phyloP scores from a whole-genome alignment of 208 protist genomes.

The Trypanosoma conorhini region DNA sequence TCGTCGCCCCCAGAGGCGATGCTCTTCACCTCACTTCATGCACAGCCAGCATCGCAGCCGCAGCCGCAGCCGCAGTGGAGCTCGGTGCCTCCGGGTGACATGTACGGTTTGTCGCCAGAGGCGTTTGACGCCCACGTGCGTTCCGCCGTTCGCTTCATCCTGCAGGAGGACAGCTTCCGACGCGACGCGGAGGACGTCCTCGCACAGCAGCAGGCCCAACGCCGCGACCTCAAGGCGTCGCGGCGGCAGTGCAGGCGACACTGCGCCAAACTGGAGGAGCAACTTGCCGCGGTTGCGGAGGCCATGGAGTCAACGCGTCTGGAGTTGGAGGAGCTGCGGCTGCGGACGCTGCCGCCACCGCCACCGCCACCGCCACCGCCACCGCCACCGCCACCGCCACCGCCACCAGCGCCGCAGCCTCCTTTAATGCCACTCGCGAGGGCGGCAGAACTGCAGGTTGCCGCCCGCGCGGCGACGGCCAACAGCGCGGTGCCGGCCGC shows the following conservation, averaged over 20 bases:
- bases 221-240: conserved; percentile 29
- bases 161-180: conserved; percentile 46
- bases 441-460: not conserved
- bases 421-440: not conserved
- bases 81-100: not conserved
- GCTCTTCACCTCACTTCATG: not conserved
- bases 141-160: conserved; percentile 37
- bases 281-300: not conserved
- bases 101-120: conserved; percentile 35
- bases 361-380: conserved; percentile 1
- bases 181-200: conserved; percentile 23
- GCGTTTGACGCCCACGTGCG: conserved; percentile 56
- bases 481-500: not conserved
- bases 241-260: conserved; percentile 30
- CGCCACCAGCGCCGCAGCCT: not conserved
- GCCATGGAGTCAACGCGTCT: conserved; percentile 14
- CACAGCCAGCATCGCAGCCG: not conserved
- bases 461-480: not conserved
- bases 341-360: conserved; percentile 9
- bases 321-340: conserved; percentile 25
- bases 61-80: not conserved
- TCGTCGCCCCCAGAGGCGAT: not conserved
- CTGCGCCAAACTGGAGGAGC: conserved; percentile 30
- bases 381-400: not conserved
- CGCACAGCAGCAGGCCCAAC: conserved; percentile 22